phyloP scores from a whole-genome alignment of 768 basidiomycete genomes.

The Mycena pura region DNA sequence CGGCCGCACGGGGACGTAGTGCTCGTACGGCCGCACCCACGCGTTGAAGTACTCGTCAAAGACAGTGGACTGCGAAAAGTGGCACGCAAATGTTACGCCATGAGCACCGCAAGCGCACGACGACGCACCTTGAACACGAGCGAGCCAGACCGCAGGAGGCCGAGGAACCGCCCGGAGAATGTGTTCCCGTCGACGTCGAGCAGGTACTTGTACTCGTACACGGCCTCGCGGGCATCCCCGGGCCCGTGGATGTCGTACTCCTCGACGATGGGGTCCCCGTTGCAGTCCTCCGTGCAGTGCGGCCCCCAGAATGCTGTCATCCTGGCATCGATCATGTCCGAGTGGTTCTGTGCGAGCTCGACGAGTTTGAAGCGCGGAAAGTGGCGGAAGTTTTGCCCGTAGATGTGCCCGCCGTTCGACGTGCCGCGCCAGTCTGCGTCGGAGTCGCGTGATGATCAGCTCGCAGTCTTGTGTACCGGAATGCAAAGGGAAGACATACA shows the following conservation, averaged over 20 bases:
- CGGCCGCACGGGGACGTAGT: background rate
- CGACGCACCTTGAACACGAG: constrained; percentile 2
- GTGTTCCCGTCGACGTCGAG: constrained; percentile 6
- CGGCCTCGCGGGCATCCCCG: background rate
- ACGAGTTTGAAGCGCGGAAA: background rate
- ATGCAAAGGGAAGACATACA: background rate
- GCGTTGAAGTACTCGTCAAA: background rate
- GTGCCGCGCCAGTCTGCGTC: constrained; percentile 2
- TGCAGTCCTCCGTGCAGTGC: background rate
- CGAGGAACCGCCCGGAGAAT: too few relatives aligned
- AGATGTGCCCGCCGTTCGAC: background rate
- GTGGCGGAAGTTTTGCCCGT: background rate
- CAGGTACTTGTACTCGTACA: constrained; percentile 6
- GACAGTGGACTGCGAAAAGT: background rate
- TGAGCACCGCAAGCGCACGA: background rate
- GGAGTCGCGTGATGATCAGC: too few relatives aligned
- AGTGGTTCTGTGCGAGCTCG: background rate
- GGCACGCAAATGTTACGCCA: background rate
- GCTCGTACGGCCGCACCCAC: background rate
- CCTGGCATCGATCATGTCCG: background rate
- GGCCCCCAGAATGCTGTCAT: background rate
- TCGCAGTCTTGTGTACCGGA: background rate
- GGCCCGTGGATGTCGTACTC: background rate
- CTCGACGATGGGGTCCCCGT: background rate
- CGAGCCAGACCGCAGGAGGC: background rate